Base-by-base conservation (phyloP, 2,329 filamentous ascomycete species). In the Neurospora sp. region DNA sequence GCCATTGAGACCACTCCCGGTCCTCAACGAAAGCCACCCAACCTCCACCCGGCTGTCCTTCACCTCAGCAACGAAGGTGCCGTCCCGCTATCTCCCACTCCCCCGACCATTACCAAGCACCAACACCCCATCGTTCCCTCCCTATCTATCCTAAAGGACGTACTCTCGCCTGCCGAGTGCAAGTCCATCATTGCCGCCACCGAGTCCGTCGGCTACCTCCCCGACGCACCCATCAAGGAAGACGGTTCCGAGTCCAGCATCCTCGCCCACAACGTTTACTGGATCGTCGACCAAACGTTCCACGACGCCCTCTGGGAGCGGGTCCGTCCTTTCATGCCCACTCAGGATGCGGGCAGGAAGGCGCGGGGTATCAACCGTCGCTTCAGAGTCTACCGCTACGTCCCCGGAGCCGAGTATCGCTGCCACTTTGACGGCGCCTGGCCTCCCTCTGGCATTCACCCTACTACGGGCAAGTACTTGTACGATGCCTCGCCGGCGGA, bases 211-310 rank as follows among this genome's bases (percentile, higher is more conserved):
- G 85, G 85, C 6, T 92, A 91, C 72, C 82, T 89, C 0, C 89
- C 90, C 0, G 90, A 92, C 74, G 87, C 88, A 0, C 89, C 89
- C 0, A 80, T 91, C 38, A 86, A 88, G 2, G 86, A 88, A n/a
- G 87, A 89, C 69, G 87, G 87, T 17, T 62, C 52, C 15, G 88
- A 90, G 68, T 83, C 83, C 33, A 90, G 88, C 74, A 84, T 91
- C 66, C 78, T 91, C 1, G 89, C 89, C 0, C 89, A 92, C 80
- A 92, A 91, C 77, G 91, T 92, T 74, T 91, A 91, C 80, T 92
- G 89, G 89, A 82, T 92, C 8, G 83, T 88, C 12, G 89, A 92
- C 73, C 81, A 82, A 28, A 81, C 83, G 0, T 91, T 91, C 77
- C 86, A 89, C 74, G 84, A 89, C 70, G 83, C 81, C 15, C 81